Base-by-base conservation (phyloP, 371 early-diverging fungal species). In the Syncephalastrum monosporum region DNA sequence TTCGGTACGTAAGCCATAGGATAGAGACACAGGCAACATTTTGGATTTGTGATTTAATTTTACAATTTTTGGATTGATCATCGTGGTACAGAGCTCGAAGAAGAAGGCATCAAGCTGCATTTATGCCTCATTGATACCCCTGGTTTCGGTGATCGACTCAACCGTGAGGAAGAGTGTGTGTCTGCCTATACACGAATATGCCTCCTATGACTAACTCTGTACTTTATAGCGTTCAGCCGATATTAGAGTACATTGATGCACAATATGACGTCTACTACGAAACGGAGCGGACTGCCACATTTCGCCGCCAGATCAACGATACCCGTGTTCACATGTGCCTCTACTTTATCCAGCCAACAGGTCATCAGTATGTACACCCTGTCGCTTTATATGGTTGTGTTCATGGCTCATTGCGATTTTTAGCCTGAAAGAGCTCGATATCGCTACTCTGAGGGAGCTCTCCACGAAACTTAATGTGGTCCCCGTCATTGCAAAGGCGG, bases 101-200 rank as follows among this genome's bases (percentile, higher is more conserved):
- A 96, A 74, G 93, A 94, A 55, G 93, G 94, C 7, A 84, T 91
- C 56, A 88, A 86, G 61, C 78, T 97, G 50, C 80, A 88, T 50
- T 82, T 97, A 16, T 91, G 94, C 23, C 81, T 95, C 52, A 85
- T 97, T 53, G 97, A 97, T 71, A 96, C 97, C 4, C 97, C 98
- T 14, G 98, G 97, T 8, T 97, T 96, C 73, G 97, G 95, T 38
- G 95, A 96, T 71, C 85, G 85, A 46, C 60, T 89, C 42, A 83
- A 89, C 67, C 81, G 89, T 57, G 82, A 81, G 53, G 81, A 88
- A 64, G 93, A 97, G 90, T 85, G 75, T 45, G 77, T 76, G 24
- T 23, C 5, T n/a, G 17, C 38, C 5, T 33, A 33, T 12, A 10
- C 81, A 78, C 15, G 80, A 77, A 65, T 73, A 78, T 33, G 38